Evolutionary conservation across 768 basidiomycete species (phyloP).

Genomic region (Phylloporus arenicola): DNA sequence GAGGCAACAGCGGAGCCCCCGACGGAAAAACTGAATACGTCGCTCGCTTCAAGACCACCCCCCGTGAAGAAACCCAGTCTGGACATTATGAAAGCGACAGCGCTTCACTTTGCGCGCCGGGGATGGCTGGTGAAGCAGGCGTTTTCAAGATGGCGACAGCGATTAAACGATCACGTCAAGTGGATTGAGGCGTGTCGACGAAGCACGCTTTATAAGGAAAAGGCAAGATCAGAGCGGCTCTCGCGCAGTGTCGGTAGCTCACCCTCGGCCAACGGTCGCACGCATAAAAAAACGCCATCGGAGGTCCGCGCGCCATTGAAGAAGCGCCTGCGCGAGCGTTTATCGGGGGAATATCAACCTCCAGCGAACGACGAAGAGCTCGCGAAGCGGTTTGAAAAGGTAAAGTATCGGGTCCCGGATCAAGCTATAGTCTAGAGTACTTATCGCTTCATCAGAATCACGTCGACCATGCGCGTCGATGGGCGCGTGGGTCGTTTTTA

Average conservation of each 20-base stretch:
- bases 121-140: slow-evolving; percentile 36
- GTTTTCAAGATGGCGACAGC: slow-evolving; percentile 45
- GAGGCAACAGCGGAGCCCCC: slow-evolving; percentile 4
- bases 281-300: slow-evolving; percentile 10
- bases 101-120: slow-evolving; percentile 38
- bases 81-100: slow-evolving; percentile 35
- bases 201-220: slow-evolving; percentile 57
- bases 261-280: slow-evolving; percentile 20
- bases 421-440: neutral
- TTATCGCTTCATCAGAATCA: slow-evolving; percentile 49
- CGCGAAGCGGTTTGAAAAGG: slow-evolving; percentile 64
- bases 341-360: slow-evolving; percentile 42
- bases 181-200: slow-evolving; percentile 59
- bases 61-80: slow-evolving; percentile 12
- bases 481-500: slow-evolving; percentile 72
- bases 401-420: slow-evolving; percentile 19
- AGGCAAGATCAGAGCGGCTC: slow-evolving; percentile 34
- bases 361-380: slow-evolving; percentile 62
- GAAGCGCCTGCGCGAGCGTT: slow-evolving; percentile 32
- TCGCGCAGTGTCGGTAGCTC: slow-evolving; percentile 20
- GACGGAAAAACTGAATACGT: slow-evolving; percentile 4
- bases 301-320: slow-evolving; percentile 20
- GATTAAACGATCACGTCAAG: slow-evolving; percentile 40
- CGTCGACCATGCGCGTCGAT: slow-evolving; percentile 63
- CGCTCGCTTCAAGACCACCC: neutral